phyloP scores from a whole-genome alignment of 345 rosid genomes.

The Corchorus capsularis region DNA sequence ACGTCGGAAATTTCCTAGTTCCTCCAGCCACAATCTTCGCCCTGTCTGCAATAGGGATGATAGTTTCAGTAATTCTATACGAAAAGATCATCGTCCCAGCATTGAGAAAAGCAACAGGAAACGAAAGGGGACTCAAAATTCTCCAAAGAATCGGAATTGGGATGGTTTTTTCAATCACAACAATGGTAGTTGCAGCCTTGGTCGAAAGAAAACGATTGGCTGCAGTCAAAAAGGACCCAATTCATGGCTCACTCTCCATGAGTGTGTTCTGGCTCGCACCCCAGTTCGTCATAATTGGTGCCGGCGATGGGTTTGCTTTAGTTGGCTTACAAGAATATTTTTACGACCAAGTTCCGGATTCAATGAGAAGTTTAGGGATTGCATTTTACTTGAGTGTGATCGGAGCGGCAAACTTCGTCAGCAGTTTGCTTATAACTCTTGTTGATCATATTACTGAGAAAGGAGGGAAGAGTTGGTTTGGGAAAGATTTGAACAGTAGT shows the following conservation, averaged over 20 bases:
- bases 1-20: slow-evolving; percentile 44
- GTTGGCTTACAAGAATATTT: slow-evolving; percentile 94
- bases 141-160: slow-evolving; percentile 93
- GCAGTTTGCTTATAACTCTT: slow-evolving; percentile 67
- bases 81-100: slow-evolving; percentile 60
- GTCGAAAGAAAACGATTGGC: slow-evolving; percentile 65
- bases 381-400: slow-evolving; percentile 85
- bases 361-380: slow-evolving; percentile 93
- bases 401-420: slow-evolving; percentile 75
- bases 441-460: slow-evolving; percentile 49
- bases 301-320: slow-evolving; percentile 75
- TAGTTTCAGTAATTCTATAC: slow-evolving; percentile 47
- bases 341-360: slow-evolving; percentile 94
- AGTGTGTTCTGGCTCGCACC: slow-evolving; percentile 89
- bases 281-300: slow-evolving; percentile 67
- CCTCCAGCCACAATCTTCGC: slow-evolving; percentile 64
- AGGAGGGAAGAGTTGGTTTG: slow-evolving; percentile 66
- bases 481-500: slow-evolving; percentile 79
- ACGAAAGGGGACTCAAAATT: slow-evolving; percentile 75
- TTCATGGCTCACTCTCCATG: slow-evolving; percentile 55
- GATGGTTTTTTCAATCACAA: slow-evolving; percentile 63
- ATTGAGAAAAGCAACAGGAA: slow-evolving; percentile 47
- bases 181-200: slow-evolving; percentile 74
- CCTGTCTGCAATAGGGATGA: slow-evolving; percentile 59
- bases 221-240: slow-evolving; percentile 34